Evolutionary conservation across 1,139 yeast species (phyloP).

Genomic region (Saccharomyces hybrid): DNA sequence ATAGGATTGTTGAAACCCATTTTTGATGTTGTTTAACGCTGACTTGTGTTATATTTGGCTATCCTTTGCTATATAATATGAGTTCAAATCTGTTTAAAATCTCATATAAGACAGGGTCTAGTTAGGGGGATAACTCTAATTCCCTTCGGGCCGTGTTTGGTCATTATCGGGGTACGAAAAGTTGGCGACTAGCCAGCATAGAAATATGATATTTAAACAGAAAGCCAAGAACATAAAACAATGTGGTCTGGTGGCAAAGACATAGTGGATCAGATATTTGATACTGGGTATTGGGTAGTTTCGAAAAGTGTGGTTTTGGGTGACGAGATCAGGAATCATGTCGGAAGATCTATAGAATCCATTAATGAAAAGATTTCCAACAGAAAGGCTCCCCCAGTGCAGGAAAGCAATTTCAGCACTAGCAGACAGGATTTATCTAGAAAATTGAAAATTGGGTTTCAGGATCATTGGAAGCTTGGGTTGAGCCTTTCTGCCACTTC

Average conservation of each 20-base stretch:
- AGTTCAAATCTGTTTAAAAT: background rate
- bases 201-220: background rate
- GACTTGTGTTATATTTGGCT: background rate
- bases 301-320: constrained; percentile 1
- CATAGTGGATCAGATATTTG: constrained; percentile 8
- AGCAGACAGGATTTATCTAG: background rate
- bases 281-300: constrained; percentile 4
- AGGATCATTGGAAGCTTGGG: constrained; percentile 11
- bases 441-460: background rate
- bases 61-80: background rate
- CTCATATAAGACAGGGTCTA: background rate
- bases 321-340: constrained; percentile 1
- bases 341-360: constrained; percentile 1
- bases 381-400: background rate
- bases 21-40: background rate
- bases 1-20: constrained; percentile 81
- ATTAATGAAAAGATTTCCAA: background rate
- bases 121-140: background rate
- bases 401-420: background rate
- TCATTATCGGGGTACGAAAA: background rate
- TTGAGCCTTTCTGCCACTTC: constrained; percentile 14
- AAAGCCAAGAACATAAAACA: background rate
- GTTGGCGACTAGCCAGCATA: background rate
- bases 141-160: background rate
- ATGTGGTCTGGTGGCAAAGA: constrained; percentile 4